Evolutionary conservation across 495 filamentous ascomycete species (phyloP), one percentile per base, ranked within the genome.

Genomic region (Xylaria bambusicola): DNA sequence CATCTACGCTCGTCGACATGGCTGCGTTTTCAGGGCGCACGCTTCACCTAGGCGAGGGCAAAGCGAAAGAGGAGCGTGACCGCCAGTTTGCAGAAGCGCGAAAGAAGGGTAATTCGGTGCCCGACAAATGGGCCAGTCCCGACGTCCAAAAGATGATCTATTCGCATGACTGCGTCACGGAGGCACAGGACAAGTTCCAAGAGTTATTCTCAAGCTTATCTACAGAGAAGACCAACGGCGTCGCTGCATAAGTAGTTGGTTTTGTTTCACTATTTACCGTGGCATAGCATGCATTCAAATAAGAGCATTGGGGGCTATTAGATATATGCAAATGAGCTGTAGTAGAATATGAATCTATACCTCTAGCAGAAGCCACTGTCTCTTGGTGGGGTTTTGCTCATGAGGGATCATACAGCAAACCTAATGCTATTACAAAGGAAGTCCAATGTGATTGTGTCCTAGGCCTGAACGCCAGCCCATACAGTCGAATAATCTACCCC

Each of bases 121-220:
- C 88, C 10, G 89, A 93, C 75, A 88, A 90, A 76, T 93, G 89
- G 90, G 89, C 88, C 26, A 80, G 79, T 57, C 85, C 84, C 24
- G 87, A 90, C 67, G 86, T 91, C 50, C 88, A 91, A 76, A 81
- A 82, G 67, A 82, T 86, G 80, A 89, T 92, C 64, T 91, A 90
- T 71, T 85, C 87, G 20, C 75, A 84, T 65, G 88, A 92, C 73
- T 84, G 84, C 58, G 79, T 86, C 45, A 75, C 82, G 71, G 82
- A 83, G 40, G 79, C 86, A 2, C 70, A 77, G 58, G 82, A 87
- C 60, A 73, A 71, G 61, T 91, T 88, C 72, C 81, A 83, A 23
- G 77, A 82, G 73, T 64, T 85, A 49, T 87, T 81, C 65, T 74
- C 72, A 15, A 71, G 61, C 17, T 56, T 80, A 9, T 56, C 31